phyloP scores from a whole-genome alignment of 1,284 basidiomycete species.

The Fistulinella cinereoalba region DNA sequence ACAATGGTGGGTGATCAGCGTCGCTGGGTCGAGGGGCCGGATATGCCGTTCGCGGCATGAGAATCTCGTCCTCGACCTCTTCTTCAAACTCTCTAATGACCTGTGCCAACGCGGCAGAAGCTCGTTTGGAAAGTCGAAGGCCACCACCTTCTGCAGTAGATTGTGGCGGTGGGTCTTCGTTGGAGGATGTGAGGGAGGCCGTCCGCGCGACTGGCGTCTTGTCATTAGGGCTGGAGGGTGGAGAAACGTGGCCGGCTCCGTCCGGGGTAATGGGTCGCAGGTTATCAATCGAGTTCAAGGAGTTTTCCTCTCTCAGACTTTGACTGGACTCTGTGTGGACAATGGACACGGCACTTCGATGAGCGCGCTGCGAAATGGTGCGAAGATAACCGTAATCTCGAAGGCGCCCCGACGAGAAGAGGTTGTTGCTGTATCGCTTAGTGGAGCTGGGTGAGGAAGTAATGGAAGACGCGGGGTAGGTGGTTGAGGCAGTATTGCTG shows the following conservation, averaged over 20 bases:
- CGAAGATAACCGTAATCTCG: constrained; percentile 70
- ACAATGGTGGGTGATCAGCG: constrained; percentile 22
- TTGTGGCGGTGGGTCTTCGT: constrained; percentile 26
- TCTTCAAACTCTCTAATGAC: constrained; percentile 72
- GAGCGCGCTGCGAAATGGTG: constrained; percentile 47
- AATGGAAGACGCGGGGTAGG: constrained; percentile 41
- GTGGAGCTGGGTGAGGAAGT: constrained; percentile 48
- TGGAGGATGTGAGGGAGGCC: constrained; percentile 36
- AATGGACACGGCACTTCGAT: constrained; percentile 47
- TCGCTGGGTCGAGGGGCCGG: constrained; percentile 42
- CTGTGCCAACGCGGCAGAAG: constrained; percentile 65
- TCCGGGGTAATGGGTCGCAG: constrained; percentile 56
- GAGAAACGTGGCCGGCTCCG: constrained; percentile 37
- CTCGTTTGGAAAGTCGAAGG: constrained; percentile 48
- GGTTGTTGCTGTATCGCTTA: constrained; percentile 78
- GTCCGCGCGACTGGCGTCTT: constrained; percentile 40
- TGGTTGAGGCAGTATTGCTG: constrained; percentile 41
- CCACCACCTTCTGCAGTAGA: constrained; percentile 22
- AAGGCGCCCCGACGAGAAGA: constrained; percentile 75
- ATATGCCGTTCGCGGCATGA: constrained; percentile 59
- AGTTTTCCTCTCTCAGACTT: constrained; percentile 42
- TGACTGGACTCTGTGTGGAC: constrained; percentile 48
- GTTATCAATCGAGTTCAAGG: constrained; percentile 45
- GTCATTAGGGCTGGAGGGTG: constrained; percentile 53
- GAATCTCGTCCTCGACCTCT: constrained; percentile 65